Conservation (phyloP, 306 rosid species). For the Pueraria montana region DNA sequence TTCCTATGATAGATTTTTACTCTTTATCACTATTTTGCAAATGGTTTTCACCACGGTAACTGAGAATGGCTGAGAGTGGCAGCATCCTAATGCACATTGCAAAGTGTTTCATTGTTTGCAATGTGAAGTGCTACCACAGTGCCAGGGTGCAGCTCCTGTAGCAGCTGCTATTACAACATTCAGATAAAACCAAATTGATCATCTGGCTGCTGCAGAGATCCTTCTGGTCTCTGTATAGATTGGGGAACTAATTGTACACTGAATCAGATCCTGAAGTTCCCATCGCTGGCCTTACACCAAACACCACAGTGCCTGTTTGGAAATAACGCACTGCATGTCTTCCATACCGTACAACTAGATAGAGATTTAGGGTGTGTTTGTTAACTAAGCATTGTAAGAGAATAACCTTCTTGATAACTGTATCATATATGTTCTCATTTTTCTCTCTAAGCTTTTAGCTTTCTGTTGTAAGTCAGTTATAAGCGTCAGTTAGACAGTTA, state of each 20-base stretch:
- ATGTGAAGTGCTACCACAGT: background rate
- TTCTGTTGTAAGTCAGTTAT: no score
- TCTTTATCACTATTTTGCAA: slow-evolving; percentile 1
- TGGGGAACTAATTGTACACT: slow-evolving; percentile 16
- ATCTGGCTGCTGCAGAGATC: background rate
- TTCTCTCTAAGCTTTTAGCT: no score
- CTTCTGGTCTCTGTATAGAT: slow-evolving; percentile 4
- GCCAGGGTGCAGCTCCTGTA: background rate
- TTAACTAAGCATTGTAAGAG: no score
- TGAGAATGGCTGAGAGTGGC: background rate
- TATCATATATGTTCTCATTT: no score
- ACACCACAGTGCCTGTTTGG: background rate
- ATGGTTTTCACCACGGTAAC: slow-evolving; percentile 29
- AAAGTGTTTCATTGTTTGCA: slow-evolving; percentile 29
- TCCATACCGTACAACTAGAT: no score
- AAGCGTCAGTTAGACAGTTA: no score
- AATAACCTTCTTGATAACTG: no score
- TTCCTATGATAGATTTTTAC: slow-evolving; percentile 27
- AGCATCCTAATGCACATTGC: background rate
- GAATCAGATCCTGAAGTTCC: background rate
- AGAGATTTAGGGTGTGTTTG: no score
- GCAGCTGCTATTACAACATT: background rate
- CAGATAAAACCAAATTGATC: background rate
- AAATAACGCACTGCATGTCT: background rate
- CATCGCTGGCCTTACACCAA: background rate